Conservation (phyloP, 164 flowering plant genomes). For the Aristolochia fimbriata region DNA sequence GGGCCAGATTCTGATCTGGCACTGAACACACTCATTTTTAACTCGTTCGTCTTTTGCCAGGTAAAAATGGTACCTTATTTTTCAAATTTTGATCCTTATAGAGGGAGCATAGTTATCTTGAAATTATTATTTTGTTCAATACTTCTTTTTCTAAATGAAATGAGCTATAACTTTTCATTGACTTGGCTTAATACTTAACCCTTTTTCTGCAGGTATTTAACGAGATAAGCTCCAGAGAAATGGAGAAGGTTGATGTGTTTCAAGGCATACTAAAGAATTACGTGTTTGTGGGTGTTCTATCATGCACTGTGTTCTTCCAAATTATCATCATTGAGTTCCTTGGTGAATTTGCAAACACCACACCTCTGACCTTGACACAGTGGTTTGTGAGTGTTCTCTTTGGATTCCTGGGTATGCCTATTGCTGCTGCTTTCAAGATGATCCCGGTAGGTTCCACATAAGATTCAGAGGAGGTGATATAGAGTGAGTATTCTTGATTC, state of each 20-base stretch:
- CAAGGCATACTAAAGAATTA: slow-evolving; percentile 71
- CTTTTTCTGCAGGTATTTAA: slow-evolving; percentile 64
- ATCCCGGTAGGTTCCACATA: slow-evolving; percentile 49
- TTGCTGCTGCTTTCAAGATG: slow-evolving; percentile 83
- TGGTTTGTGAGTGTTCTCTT: slow-evolving; percentile 61
- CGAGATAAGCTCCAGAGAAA: slow-evolving; percentile 87
- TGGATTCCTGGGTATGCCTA: slow-evolving; percentile 89
- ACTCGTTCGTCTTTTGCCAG: slow-evolving; percentile 92
- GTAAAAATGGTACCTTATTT: slow-evolving; percentile 19
- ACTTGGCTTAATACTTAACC: neutral
- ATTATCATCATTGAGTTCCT: slow-evolving; percentile 65
- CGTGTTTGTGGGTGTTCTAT: slow-evolving; percentile 65
- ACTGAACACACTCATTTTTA: slow-evolving; percentile 77
- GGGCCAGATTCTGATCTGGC: slow-evolving; percentile 59
- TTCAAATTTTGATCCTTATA: too few species aligned
- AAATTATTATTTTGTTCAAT: too few species aligned
- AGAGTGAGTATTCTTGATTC: neutral
- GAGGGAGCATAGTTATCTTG: too few species aligned
- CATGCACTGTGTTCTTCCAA: slow-evolving; percentile 65
- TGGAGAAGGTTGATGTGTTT: slow-evolving; percentile 85
- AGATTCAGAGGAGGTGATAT: slow-evolving; percentile 7
- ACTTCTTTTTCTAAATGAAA: too few species aligned
- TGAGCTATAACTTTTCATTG: neutral
- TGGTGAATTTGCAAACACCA: slow-evolving; percentile 79
- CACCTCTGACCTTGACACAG: slow-evolving; percentile 57